A percentile compares a stretch with the other conserved stretches of the same genome.
Conservation (phyloP, 2,329 filamentous ascomycete species). For the Botrytis deweyae region DNA sequence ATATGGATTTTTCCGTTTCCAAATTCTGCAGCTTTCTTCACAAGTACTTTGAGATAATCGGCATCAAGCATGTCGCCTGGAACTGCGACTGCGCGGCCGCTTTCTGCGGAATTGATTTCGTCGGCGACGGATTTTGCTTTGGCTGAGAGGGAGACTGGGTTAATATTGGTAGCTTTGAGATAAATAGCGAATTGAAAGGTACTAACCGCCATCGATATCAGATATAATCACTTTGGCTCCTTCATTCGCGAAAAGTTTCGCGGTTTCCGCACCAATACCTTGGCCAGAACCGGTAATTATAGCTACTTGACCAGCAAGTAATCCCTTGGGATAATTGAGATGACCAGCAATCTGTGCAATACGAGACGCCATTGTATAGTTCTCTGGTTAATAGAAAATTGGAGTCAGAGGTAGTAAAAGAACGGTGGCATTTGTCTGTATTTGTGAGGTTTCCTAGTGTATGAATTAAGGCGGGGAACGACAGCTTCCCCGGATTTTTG, state of each 20-base stretch:
- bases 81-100: slow-evolving; percentile 69
- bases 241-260: slow-evolving; percentile 80
- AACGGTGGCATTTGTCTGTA: background rate
- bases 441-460: background rate
- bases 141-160: slow-evolving; percentile 44
- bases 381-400: background rate
- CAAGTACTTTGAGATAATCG: slow-evolving; percentile 68
- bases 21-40: slow-evolving; percentile 74
- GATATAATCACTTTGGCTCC: slow-evolving; percentile 81
- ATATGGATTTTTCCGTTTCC: slow-evolving; percentile 86
- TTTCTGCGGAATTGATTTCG: slow-evolving; percentile 59
- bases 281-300: slow-evolving; percentile 87
- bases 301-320: slow-evolving; percentile 76
- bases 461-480: background rate
- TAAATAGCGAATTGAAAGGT: slow-evolving; percentile 20
- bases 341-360: slow-evolving; percentile 72
- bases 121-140: slow-evolving; percentile 69
- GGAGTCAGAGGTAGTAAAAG: background rate
- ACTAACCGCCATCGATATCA: slow-evolving; percentile 73
- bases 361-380: slow-evolving; percentile 45
- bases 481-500: slow-evolving; percentile 5
- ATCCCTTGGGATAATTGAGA: slow-evolving; percentile 77
- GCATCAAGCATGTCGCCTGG: slow-evolving; percentile 74
- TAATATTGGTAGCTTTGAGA: slow-evolving; percentile 3
- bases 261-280: slow-evolving; percentile 84